Evolutionary conservation across 2,329 filamentous ascomycete species (phyloP).

Genomic region (Gnomoniopsis sp.): DNA sequence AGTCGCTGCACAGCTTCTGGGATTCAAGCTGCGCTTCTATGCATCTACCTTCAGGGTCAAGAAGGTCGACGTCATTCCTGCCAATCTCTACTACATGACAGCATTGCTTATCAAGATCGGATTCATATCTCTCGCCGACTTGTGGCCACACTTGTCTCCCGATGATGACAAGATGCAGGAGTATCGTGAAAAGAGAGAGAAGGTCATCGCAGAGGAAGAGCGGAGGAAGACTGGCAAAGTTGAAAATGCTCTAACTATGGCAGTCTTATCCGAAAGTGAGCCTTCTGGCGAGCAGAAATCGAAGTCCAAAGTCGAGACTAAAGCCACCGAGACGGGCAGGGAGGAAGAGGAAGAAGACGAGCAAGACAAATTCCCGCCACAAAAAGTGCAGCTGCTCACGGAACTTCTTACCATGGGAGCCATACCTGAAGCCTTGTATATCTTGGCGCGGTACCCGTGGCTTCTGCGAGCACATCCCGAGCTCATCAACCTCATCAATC

Average conservation of each 20-base stretch:
- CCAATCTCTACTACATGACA: conserved; percentile 88
- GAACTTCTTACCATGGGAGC: conserved; percentile 88
- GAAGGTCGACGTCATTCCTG: conserved; percentile 69
- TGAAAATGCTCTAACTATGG: conserved; percentile 81
- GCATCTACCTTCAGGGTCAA: conserved; percentile 70
- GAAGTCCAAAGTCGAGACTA: conserved; percentile 52
- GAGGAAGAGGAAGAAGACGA: conserved; percentile 3
- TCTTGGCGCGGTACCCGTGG: conserved; percentile 87
- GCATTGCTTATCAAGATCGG: conserved; percentile 95
- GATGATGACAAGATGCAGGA: conserved; percentile 77
- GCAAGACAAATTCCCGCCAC: conserved; percentile 57
- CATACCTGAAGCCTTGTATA: conserved; percentile 86
- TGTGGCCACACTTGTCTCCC: conserved; percentile 91
- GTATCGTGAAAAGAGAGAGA: conserved; percentile 65
- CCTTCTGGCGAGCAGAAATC: conserved; percentile 41
- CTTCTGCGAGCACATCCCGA: conserved; percentile 81
- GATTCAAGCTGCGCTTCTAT: conserved; percentile 97
- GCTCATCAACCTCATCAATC: conserved; percentile 74
- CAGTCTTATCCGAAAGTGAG: conserved; percentile 77
- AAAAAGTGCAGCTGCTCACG: conserved; percentile 81
- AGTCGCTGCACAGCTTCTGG: conserved; percentile 88
- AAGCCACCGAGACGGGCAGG: conserved; percentile 34
- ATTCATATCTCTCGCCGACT: conserved; percentile 86
- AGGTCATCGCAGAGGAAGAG: conserved; percentile 78
- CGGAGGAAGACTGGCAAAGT: conserved; percentile 65